Evolutionary conservation across 1,284 basidiomycete species (phyloP), one percentile per base, ranked within the genome.

Genomic region (Mrakiaceae sp.): DNA sequence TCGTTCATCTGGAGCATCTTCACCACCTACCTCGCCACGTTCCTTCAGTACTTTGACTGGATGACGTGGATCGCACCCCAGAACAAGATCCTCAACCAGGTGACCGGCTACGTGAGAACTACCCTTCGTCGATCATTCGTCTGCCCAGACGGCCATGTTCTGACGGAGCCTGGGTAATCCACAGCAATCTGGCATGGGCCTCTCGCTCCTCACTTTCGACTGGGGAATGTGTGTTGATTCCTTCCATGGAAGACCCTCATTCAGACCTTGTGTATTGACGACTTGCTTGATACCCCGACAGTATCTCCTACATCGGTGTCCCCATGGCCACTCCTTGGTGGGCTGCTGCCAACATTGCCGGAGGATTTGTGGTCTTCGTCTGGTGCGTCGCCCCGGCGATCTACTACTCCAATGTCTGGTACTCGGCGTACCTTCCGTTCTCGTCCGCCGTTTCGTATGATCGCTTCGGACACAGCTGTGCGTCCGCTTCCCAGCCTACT

Each of bases 261-360:
- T 61, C 65, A 2, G 61, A 53, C 5, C 6, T 16, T 47, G 5
- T 48, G 49, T 44, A 5, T 58, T 47, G 39, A 53, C 43, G 52
- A 39, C n/a, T 43, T n/a, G 6, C 27, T 27, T 27, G 52, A 53
- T 54, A 54, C 42, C 12, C 12, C 7, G 9, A 8, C 86, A 95
- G 75, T 27, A 90, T 98, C 69, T 79, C 83, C 49, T 98, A 87
- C 85, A 87, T 93, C 68, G 88, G 87, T 3, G 91, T 88, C 69
- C 95, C 96, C 3, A 79, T 98, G 65, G 88, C 93, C 40, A 56
- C 43, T 16, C 49, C 49, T 10, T 52, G 49, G 46, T 52, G 49
- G 49, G 52, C 39, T 40, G 49, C 47, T 14, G 55, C 55, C 50
- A 60, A 42, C 49, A 52, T 60, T 5, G 39, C 46, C 12, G 5